Base-by-base conservation (phyloP, 164 flowering plant species). In the Magnolia kwangsiensis region DNA sequence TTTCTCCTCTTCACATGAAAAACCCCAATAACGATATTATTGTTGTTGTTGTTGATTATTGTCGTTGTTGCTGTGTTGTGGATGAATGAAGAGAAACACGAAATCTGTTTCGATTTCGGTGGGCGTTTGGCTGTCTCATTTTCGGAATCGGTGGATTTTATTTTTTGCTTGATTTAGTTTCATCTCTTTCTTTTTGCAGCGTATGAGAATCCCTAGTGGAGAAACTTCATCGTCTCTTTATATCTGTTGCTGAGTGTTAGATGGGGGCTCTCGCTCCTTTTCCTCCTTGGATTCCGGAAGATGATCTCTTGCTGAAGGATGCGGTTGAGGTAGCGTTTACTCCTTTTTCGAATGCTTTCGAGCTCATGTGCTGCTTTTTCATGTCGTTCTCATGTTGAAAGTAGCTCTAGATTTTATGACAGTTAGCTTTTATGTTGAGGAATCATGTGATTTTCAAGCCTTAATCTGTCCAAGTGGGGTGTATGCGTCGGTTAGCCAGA, bases 261-360 rank as follows among this genome's bases (percentile, higher is more conserved):
- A 21, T 66, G 69, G 49, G 71, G 9, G 92, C 90, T 67, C 80
- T 86, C 31, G 87, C 86, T 78, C 88, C 92, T 21, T 66, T 82
- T 65, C 13, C 86, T 23, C 75, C 83, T 37, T 94, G 95, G 94
- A 79, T 76, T 65, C 90, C 93, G 0, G 87, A 92, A 80, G 98
- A 92, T 64, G 96, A 92, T 78, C 83, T 92, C 50, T 31, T 85
- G 82, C 67, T 94, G 50, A 92, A 86, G 87, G 90, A 91, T 81
- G 89, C 95, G 8, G 81, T 92, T 10, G 98, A 92, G 97, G 98
- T 92, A 80, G 65, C 7, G 0, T 75, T 27, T 14, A 1, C 37
- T 50, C 49, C 64, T 18, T 37, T 66, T 66, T 27, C 0, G 21
- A 66, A 2, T 66, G 68, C 68, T 65, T 65, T n/a, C 14, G n/a